These are phyloP conservation scores for Amyloporia xantha DNA, from an alignment of 768 basidiomycete genomes.

Conservation along the genomic window DNA sequence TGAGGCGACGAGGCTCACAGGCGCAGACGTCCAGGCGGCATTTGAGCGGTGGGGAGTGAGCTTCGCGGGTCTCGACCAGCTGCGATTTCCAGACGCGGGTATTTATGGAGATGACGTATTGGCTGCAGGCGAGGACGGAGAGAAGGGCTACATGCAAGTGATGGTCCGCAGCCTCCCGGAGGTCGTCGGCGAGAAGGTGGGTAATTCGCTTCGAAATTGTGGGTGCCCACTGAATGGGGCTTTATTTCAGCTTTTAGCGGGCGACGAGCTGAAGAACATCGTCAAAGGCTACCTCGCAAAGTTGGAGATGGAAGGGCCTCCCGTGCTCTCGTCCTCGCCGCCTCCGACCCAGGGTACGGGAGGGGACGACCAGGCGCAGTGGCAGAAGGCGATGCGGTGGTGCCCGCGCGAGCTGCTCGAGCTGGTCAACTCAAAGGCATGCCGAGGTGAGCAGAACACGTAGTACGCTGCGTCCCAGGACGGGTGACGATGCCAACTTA, in stretches of 20 bases:
- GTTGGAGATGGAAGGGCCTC: constrained; percentile 42
- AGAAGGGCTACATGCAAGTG: constrained; percentile 55
- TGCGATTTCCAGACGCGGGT: constrained; percentile 3
- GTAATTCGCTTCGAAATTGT: constrained; percentile 13
- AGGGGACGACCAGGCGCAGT: constrained; percentile 21
- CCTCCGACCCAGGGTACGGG: background rate
- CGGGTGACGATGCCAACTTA: background rate
- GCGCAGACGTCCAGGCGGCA: constrained; percentile 33
- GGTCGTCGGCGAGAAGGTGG: constrained; percentile 62
- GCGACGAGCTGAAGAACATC: constrained; percentile 68
- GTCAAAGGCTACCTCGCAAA: constrained; percentile 66
- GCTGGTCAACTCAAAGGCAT: constrained; percentile 91
- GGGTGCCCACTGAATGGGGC: constrained; percentile 9
- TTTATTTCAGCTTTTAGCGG: constrained; percentile 46
- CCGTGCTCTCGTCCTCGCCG: background rate
- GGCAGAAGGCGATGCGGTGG: constrained; percentile 71
- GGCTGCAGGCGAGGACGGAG: constrained; percentile 8
- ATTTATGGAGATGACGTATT: constrained; percentile 11
- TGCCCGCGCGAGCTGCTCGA: constrained; percentile 82
- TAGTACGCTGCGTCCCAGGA: background rate
- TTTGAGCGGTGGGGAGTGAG: constrained; percentile 68
- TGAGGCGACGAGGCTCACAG: constrained; percentile 49
- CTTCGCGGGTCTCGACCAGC: constrained; percentile 34
- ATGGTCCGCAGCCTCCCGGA: constrained; percentile 58
- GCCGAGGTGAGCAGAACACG: constrained; percentile 61